phyloP scores from a whole-genome alignment of 768 basidiomycete genomes.

The Hypholoma sublateritium region DNA sequence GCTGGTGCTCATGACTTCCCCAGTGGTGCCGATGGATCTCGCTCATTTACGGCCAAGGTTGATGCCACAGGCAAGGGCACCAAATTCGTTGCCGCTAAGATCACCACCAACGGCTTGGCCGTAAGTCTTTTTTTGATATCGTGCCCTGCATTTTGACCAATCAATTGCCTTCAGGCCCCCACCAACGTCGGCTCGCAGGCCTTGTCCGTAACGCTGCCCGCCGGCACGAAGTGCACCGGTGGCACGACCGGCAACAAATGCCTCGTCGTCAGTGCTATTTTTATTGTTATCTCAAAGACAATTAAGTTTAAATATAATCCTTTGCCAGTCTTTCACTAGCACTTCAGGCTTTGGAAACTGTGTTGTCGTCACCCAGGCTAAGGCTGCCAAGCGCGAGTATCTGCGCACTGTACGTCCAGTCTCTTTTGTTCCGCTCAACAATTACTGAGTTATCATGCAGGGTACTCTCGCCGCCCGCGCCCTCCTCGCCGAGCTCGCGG shows the following conservation, averaged over 20 bases:
- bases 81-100: conserved; percentile 34
- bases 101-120: conserved; percentile 46
- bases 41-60: conserved; percentile 43
- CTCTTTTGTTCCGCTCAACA: not conserved
- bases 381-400: conserved; percentile 7
- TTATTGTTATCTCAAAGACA: not conserved
- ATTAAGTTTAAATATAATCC: not conserved
- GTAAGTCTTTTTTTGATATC: conserved; percentile 28
- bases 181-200: conserved; percentile 33
- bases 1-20: not conserved
- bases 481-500: conserved; percentile 22
- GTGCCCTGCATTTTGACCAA: not conserved
- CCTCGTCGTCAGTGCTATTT: conserved; percentile 38
- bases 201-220: conserved; percentile 44
- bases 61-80: conserved; percentile 44
- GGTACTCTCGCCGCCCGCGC: conserved; percentile 42
- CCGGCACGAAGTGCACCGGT: conserved; percentile 50
- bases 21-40: conserved; percentile 44
- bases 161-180: conserved; percentile 32
- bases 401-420: conserved; percentile 12
- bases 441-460: conserved; percentile 15
- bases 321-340: conserved; percentile 40
- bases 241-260: conserved; percentile 44
- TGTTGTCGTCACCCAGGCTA: conserved; percentile 39
- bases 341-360: conserved; percentile 56